Conservation (phyloP, 129 eudicot genomes). For the Tagetes patula region DNA sequence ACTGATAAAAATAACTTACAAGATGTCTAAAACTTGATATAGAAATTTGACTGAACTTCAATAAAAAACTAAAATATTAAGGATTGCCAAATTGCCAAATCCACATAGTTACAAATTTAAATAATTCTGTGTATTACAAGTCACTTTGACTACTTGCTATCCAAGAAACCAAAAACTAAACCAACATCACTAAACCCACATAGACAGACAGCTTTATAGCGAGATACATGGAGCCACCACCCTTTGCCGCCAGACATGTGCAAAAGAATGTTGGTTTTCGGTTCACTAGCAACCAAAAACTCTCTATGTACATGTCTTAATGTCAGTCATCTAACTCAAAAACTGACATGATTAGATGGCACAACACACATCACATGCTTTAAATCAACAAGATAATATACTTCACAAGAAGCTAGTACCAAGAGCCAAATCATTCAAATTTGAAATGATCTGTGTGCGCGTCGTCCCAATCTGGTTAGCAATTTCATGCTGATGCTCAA, state of each 20-base stretch:
- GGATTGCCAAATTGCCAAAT: too few species aligned
- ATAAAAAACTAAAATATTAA: too few species aligned
- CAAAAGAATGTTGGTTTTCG: neutral
- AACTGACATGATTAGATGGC: slow-evolving; percentile 8
- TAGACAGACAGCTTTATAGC: neutral
- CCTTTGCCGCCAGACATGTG: neutral
- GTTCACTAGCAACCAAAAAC: neutral
- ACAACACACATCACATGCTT: slow-evolving; percentile 16
- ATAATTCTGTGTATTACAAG: too few species aligned
- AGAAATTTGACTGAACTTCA: too few species aligned
- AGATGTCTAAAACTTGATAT: too few species aligned
- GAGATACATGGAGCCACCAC: neutral
- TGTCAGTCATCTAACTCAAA: slow-evolving; percentile 1
- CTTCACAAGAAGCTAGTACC: slow-evolving; percentile 86
- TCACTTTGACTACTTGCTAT: too few species aligned
- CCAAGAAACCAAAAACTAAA: neutral
- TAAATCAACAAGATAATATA: neutral
- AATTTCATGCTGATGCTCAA: slow-evolving; percentile 89
- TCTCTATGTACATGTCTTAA: slow-evolving; percentile 28
- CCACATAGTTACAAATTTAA: too few species aligned
- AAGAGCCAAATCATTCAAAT: slow-evolving; percentile 76
- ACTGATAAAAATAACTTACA: too few species aligned
- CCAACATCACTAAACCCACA: neutral
- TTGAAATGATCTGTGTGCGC: slow-evolving; percentile 78
- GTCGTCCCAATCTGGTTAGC: slow-evolving; percentile 97